Conservation (phyloP, 2,329 filamentous ascomycete genomes). For the Dactylellina sp. region DNA sequence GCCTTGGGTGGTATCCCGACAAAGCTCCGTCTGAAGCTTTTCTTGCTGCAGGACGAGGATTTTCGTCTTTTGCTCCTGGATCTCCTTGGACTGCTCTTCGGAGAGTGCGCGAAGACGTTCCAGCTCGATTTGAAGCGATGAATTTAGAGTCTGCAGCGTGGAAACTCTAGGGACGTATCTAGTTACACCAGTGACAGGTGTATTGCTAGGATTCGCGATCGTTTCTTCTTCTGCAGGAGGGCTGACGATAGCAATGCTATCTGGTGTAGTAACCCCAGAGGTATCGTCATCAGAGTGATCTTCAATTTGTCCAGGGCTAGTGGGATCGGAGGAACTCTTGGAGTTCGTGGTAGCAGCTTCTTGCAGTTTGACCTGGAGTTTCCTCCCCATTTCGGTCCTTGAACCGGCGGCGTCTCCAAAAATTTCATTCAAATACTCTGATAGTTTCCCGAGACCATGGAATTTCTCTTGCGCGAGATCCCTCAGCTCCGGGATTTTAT, state of each 20-base stretch:
- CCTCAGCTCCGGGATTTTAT: conserved; percentile 22
- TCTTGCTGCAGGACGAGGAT: conserved; percentile 25
- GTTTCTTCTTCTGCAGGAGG: conserved; percentile 7
- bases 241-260: not conserved
- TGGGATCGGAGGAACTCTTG: not conserved
- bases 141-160: conserved; percentile 6
- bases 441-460: conserved; percentile 16
- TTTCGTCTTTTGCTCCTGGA: conserved; percentile 12
- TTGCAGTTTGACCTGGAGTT: conserved; percentile 27
- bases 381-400: conserved; percentile 10
- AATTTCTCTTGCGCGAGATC: conserved; percentile 29
- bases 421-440: conserved; percentile 24
- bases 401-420: not conserved
- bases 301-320: not conserved
- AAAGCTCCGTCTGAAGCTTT: conserved; percentile 35
- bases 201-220: conserved; percentile 9
- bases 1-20: conserved; percentile 14
- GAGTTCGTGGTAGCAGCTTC: conserved; percentile 9
- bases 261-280: conserved; percentile 6
- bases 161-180: not conserved
- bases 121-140: conserved; percentile 6
- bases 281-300: not conserved
- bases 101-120: not conserved
- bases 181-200: conserved; percentile 1
- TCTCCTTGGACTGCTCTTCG: conserved; percentile 19